Conservation (phyloP, 2,329 filamentous ascomycete species). For the Macrophomina phaseolina region DNA sequence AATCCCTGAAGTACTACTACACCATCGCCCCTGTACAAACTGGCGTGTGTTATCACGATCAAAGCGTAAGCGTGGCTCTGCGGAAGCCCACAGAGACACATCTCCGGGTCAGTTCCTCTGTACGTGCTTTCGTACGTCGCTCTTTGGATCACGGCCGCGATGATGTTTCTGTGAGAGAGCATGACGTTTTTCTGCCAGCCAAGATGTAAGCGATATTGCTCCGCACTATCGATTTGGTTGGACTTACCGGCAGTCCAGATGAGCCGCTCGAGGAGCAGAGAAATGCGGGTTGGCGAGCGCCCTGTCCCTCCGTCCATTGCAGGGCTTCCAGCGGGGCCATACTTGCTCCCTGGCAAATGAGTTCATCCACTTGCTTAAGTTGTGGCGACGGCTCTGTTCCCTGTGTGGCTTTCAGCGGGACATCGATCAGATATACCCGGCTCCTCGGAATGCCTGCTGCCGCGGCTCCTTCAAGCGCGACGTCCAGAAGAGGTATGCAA, state of each 20-base stretch:
- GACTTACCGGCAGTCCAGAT: slow-evolving; percentile 5
- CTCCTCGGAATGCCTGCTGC: neutral
- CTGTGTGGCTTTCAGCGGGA: neutral
- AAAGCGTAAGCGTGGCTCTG: slow-evolving; percentile 13
- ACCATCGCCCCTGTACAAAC: slow-evolving; percentile 6
- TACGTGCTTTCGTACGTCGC: slow-evolving; percentile 5
- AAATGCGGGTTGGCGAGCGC: slow-evolving; percentile 1
- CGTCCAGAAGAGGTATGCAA: slow-evolving; percentile 2
- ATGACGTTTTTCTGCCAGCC: slow-evolving; percentile 9
- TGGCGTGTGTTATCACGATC: slow-evolving; percentile 1
- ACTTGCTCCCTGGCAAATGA: neutral
- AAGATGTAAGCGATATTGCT: neutral
- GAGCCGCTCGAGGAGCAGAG: slow-evolving; percentile 15
- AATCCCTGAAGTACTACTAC: slow-evolving; percentile 7
- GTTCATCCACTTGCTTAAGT: neutral
- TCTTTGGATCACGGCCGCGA: slow-evolving; percentile 11
- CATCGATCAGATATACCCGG: neutral
- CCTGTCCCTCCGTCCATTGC: neutral
- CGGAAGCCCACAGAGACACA: neutral
- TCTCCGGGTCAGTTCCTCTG: slow-evolving; percentile 9
- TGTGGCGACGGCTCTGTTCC: neutral
- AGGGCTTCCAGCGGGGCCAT: neutral
- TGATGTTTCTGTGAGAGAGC: slow-evolving; percentile 22
- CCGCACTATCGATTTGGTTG: neutral
- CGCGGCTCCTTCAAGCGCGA: neutral